Percentiles rank a stretch among this genome's conserved stretches.
Evolutionary conservation across 768 basidiomycete species (phyloP).

Genomic region (Trametes elegans): DNA sequence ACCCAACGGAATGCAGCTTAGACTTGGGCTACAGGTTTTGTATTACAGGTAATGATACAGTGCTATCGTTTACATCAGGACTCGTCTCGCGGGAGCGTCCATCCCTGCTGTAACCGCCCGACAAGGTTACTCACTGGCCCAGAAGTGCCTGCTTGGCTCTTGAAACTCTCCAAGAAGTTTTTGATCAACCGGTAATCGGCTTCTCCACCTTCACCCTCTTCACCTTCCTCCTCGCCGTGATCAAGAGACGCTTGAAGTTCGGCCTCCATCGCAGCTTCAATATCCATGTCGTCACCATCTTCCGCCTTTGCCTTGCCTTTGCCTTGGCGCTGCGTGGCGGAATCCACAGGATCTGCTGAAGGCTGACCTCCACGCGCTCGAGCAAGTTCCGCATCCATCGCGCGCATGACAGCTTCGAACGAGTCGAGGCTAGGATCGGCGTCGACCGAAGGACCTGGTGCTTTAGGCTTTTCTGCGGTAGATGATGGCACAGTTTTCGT

Average conservation of each 20-base stretch:
- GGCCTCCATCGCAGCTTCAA: conserved; percentile 86
- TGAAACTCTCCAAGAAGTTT: conserved; percentile 96
- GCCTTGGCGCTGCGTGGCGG: conserved; percentile 14
- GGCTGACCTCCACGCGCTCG: conserved; percentile 38
- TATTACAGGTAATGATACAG: neutral
- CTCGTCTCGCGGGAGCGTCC: conserved; percentile 71
- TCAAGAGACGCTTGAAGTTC: conserved; percentile 71
- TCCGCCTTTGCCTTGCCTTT: conserved; percentile 46
- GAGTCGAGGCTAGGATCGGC: conserved; percentile 78
- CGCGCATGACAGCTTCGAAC: conserved; percentile 95
- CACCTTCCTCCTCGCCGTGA: conserved; percentile 51
- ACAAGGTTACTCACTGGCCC: conserved; percentile 92
- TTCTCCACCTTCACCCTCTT: conserved; percentile 43
- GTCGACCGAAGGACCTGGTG: conserved; percentile 39
- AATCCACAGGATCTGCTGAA: neutral
- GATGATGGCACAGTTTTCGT: neutral
- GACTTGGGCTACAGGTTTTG: too few species aligned
- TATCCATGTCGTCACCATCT: conserved; percentile 52
- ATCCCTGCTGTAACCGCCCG: conserved; percentile 76
- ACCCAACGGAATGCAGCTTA: too few species aligned
- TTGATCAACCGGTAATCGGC: conserved; percentile 92
- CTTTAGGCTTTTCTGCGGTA: neutral
- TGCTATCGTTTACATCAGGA: neutral
- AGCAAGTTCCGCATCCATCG: conserved; percentile 85
- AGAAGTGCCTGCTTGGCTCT: conserved; percentile 82